Conservation (phyloP, 257 asterid species). For the Primulina tabacum region DNA sequence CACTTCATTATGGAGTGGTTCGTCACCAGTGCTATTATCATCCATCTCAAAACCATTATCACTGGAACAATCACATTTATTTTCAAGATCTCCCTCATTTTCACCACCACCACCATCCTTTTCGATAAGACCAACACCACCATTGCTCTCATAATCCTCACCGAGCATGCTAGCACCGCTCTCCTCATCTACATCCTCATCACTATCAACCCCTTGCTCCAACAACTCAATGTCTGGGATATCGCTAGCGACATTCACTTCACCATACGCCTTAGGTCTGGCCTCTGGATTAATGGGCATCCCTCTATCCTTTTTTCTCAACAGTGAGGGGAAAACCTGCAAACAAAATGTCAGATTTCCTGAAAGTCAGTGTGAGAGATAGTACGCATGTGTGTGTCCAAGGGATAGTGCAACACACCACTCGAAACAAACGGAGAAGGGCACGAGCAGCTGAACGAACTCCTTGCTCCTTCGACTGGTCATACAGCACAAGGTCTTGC, state of each 20-base stretch:
- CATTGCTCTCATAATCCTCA: slow-evolving; percentile 36
- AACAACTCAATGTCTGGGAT: slow-evolving; percentile 29
- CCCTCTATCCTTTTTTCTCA: slow-evolving; percentile 87
- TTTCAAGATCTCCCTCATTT: slow-evolving; percentile 29
- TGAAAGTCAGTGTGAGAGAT: background rate
- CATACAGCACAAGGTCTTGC: slow-evolving; percentile 90
- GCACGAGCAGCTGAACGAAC: slow-evolving; percentile 90
- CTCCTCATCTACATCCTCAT: slow-evolving; percentile 41
- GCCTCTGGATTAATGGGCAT: slow-evolving; percentile 71
- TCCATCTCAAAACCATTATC: slow-evolving; percentile 38
- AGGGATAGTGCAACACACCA: slow-evolving; percentile 41
- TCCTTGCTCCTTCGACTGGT: slow-evolving; percentile 81
- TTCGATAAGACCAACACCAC: slow-evolving; percentile 28
- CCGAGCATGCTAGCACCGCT: slow-evolving; percentile 28
- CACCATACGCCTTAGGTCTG: slow-evolving; percentile 84
- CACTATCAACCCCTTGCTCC: slow-evolving; percentile 41
- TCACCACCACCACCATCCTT: slow-evolving; percentile 32
- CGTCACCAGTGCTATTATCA: slow-evolving; percentile 32
- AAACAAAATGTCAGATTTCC: slow-evolving; percentile 8
- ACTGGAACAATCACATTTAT: slow-evolving; percentile 33
- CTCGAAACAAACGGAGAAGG: slow-evolving; percentile 80
- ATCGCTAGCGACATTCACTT: slow-evolving; percentile 57
- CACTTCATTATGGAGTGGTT: slow-evolving; percentile 28
- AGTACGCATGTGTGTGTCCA: background rate
- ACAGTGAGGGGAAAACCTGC: slow-evolving; percentile 88